These are phyloP conservation scores for Lojkania enalia DNA, from an alignment of 2,329 filamentous ascomycete species.

Conservation along the genomic window DNA sequence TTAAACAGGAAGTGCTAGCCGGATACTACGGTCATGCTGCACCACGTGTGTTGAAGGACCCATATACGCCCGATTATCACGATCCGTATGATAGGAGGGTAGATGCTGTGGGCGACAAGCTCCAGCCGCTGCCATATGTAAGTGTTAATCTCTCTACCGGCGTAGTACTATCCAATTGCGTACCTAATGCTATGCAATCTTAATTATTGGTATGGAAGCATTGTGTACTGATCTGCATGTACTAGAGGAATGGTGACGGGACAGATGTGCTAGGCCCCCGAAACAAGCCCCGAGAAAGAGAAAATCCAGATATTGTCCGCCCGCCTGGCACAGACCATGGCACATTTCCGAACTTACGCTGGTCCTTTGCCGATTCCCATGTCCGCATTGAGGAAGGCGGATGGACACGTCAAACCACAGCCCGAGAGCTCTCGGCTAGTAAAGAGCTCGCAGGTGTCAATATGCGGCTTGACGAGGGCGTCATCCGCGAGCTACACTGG, in stretches of 20 bases:
- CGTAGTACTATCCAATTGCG: too few relatives aligned
- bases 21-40: slow-evolving; percentile 30
- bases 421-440: slow-evolving; percentile 65
- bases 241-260: slow-evolving; percentile 57
- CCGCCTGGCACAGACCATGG: slow-evolving; percentile 75
- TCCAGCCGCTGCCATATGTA: slow-evolving; percentile 64
- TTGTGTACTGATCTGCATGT: slow-evolving; percentile 14
- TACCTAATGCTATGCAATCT: too few relatives aligned
- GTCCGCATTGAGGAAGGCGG: slow-evolving; percentile 66
- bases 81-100: slow-evolving; percentile 67
- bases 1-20: slow-evolving; percentile 43
- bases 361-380: slow-evolving; percentile 57
- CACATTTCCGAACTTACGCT: slow-evolving; percentile 70
- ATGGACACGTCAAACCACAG: slow-evolving; percentile 75
- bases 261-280: slow-evolving; percentile 70
- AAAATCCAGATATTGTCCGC: slow-evolving; percentile 72
- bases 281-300: slow-evolving; percentile 67
- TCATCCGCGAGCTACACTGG: slow-evolving; percentile 78
- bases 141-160: too few relatives aligned
- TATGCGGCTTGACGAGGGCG: slow-evolving; percentile 73
- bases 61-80: slow-evolving; percentile 62
- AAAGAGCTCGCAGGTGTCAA: slow-evolving; percentile 76
- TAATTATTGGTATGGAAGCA: not conserved
- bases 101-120: slow-evolving; percentile 61
- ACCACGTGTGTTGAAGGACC: slow-evolving; percentile 40